These are phyloP conservation scores for Dichomitus squalens DNA, from an alignment of 1,284 basidiomycete genomes.

Conservation along the genomic window DNA sequence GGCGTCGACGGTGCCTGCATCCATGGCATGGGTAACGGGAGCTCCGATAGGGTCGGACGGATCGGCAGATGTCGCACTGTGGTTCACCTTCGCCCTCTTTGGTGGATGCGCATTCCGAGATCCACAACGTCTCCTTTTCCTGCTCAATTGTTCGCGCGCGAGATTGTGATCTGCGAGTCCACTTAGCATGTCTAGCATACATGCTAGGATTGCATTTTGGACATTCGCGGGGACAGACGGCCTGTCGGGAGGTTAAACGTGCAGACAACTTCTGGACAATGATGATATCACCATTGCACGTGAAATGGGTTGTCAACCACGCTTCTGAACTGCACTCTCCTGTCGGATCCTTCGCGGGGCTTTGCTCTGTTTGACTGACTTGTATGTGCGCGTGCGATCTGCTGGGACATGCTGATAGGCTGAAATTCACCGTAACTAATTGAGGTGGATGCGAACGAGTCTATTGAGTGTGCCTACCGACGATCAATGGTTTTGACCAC, in stretches of 20 bases:
- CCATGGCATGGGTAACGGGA: background rate
- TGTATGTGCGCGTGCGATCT: constrained; percentile 49
- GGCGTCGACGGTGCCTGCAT: background rate
- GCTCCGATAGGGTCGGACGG: background rate
- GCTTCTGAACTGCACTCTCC: constrained; percentile 65
- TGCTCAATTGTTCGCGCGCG: constrained; percentile 32
- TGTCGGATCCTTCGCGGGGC: constrained; percentile 40
- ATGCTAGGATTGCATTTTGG: constrained; percentile 60
- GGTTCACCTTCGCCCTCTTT: constrained; percentile 20
- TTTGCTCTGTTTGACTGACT: constrained; percentile 64
- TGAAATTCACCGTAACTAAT: background rate
- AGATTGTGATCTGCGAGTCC: constrained; percentile 50
- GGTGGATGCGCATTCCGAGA: background rate
- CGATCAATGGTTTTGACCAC: no score
- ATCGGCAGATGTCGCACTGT: background rate
- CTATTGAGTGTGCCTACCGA: no score
- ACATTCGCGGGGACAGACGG: constrained; percentile 63
- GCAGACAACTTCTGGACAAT: background rate
- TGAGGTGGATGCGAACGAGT: no score
- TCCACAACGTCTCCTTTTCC: constrained; percentile 39
- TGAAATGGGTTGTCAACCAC: constrained; percentile 74
- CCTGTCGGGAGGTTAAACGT: constrained; percentile 42
- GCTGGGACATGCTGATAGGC: constrained; percentile 40
- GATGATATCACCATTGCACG: constrained; percentile 57
- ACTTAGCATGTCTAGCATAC: constrained; percentile 49